These are phyloP conservation scores for Pseudocercospora musae DNA, from an alignment of 2,329 filamentous ascomycete species.

Conservation along the genomic window DNA sequence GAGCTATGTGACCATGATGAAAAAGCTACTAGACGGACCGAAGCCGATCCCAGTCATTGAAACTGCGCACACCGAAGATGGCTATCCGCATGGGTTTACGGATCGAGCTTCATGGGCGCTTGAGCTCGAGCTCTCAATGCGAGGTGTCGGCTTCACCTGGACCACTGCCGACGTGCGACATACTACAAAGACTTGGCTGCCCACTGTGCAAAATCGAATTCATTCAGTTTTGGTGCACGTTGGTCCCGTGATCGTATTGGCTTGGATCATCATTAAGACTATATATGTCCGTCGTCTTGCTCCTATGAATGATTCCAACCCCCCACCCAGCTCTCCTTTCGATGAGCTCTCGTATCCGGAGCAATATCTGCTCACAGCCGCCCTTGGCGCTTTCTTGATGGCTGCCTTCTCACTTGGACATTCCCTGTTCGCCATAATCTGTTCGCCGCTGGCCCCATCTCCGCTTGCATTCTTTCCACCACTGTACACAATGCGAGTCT, in stretches of 20 bases:
- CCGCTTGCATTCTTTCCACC: slow-evolving; percentile 46
- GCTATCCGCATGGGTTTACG: slow-evolving; percentile 39
- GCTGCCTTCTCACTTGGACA: slow-evolving; percentile 43
- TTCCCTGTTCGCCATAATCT: slow-evolving; percentile 41
- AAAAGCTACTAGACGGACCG: slow-evolving; percentile 24
- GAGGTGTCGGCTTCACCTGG: slow-evolving; percentile 46
- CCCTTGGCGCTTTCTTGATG: slow-evolving; percentile 45
- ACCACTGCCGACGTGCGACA: slow-evolving; percentile 46
- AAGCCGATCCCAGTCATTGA: slow-evolving; percentile 37
- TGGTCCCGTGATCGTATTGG: slow-evolving; percentile 37
- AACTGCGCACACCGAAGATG: slow-evolving; percentile 39
- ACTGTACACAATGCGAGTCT: slow-evolving; percentile 43
- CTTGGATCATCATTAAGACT: slow-evolving; percentile 36
- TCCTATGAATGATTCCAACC: slow-evolving; percentile 10
- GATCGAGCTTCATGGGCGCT: slow-evolving; percentile 46
- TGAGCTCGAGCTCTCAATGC: slow-evolving; percentile 45
- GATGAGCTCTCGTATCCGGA: slow-evolving; percentile 35
- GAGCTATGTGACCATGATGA: slow-evolving; percentile 20
- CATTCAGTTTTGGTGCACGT: slow-evolving; percentile 43
- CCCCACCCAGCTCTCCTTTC: slow-evolving; percentile 29
- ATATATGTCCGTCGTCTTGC: slow-evolving; percentile 34
- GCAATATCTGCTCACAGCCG: slow-evolving; percentile 40
- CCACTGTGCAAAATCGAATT: slow-evolving; percentile 39
- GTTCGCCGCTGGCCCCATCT: slow-evolving; percentile 39
- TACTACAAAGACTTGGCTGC: slow-evolving; percentile 44